Percentiles rank a stretch among this genome's conserved stretches.
Evolutionary conservation across 495 filamentous ascomycete genomes (phyloP).

Genomic region (Aspergillus haitiensis): DNA sequence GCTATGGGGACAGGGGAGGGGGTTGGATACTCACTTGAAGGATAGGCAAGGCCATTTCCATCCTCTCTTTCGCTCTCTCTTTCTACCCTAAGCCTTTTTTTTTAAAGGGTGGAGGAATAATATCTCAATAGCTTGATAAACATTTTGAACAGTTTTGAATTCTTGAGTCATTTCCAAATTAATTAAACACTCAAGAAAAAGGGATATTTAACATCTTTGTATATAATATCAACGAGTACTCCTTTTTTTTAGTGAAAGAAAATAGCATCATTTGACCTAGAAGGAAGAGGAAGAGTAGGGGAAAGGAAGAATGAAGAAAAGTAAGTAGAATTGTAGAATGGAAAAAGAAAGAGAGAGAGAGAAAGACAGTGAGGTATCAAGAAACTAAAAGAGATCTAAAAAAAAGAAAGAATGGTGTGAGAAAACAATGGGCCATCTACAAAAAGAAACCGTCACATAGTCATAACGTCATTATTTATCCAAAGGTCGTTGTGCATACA

Average conservation of each 20-base stretch:
- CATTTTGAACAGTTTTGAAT: not conserved
- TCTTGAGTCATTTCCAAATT: not conserved
- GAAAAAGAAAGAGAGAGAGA: not conserved
- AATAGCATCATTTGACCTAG: not conserved
- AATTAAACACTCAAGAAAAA: not conserved
- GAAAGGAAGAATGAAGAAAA: not conserved
- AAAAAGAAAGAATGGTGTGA: constrained; percentile 19
- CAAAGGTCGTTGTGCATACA: constrained; percentile 43
- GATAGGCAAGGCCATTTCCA: constrained; percentile 34
- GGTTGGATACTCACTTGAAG: constrained; percentile 57
- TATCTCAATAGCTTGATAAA: too few species aligned
- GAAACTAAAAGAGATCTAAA: constrained; percentile 4
- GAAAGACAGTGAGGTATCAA: constrained; percentile 7
- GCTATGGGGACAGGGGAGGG: constrained; percentile 60
- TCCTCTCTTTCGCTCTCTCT: too few species aligned
- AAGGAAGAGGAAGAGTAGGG: too few species aligned
- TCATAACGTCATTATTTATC: constrained; percentile 25
- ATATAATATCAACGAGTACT: not conserved
- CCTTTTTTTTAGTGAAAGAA: not conserved
- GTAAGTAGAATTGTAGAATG: not conserved
- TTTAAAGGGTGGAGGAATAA: too few species aligned
- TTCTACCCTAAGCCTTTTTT: too few species aligned
- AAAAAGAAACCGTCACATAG: constrained; percentile 15
- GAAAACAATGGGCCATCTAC: constrained; percentile 10
- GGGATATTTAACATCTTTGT: not conserved